Evolutionary conservation across 441 rosid species (phyloP), one percentile per base, ranked within the genome.

Genomic region (Croton setiger): DNA sequence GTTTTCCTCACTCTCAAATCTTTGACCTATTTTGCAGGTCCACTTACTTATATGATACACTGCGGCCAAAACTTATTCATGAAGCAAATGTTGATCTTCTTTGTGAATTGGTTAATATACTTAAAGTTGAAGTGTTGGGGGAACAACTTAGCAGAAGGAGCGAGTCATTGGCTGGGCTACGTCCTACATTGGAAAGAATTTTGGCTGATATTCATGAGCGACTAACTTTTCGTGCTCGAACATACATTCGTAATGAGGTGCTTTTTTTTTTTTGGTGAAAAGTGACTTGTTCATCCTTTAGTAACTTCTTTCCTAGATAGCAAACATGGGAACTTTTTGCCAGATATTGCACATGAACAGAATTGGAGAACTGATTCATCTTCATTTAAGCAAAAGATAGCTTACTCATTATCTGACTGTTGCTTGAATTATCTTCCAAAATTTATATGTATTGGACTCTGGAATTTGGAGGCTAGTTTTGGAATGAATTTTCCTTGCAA

Each of bases 211-310:
- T 92, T 74, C 92, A 90, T 2, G 99, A 89, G 79, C 88, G 99
- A 69, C 76, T 95, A 77, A 92, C 99, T 64, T 95, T 95, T 76
- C 96, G 95, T 80, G 96, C 97, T 79, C 87, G 99, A 77, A 92
- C 98, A 18, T 81, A 95, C 81, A 90, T 95, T 63, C 86, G 92
- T 71, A 98, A 92, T 74, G 99, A 95, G 96, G 99, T 92, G 60
- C 18, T 74, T 66, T 66, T 72, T 23, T 44, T 31, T 0, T 6
- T n/a, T 27, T 27, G 31, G 31, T 60, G 21, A 41, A 56, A 65
- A 65, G 60, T 71, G 36, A 70, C 13, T 23, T 23, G 52, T 66
- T 49, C 47, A 17, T 37, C 63, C 10, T 47, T 71, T 2, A 15
- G 6, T 8, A 20, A 52, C 44, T 58, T 48, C 15, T 4, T 49